phyloP scores from a whole-genome alignment of 768 basidiomycete species.

The Russula foetens region DNA sequence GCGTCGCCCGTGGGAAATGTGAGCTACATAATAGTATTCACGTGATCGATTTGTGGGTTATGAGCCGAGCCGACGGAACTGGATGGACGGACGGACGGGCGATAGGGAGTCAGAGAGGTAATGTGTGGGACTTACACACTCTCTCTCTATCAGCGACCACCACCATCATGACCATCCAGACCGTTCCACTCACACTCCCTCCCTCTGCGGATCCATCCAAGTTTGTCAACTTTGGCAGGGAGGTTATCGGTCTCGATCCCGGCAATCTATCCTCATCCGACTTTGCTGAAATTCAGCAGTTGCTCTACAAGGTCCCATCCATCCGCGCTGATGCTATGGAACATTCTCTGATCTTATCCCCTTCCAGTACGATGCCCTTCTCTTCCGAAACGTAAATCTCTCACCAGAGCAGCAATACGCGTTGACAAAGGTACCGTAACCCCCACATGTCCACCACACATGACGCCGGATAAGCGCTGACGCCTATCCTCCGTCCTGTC shows the following conservation, averaged over 20 bases:
- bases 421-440: conserved; percentile 69
- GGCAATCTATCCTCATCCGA: conserved; percentile 49
- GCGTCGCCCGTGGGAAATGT: not conserved
- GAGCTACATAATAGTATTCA: not conserved
- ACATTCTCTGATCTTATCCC: not conserved
- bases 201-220: conserved; percentile 58
- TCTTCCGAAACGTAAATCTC: conserved; percentile 63
- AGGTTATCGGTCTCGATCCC: conserved; percentile 69
- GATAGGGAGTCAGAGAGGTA: no score
- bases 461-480: not conserved
- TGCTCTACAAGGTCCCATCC: conserved; percentile 61
- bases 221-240: conserved; percentile 65
- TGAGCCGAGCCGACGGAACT: conserved; percentile 3
- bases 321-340: not conserved
- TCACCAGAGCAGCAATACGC: conserved; percentile 80
- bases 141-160: no score
- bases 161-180: conserved; percentile 56
- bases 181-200: conserved; percentile 60
- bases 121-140: no score
- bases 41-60: not conserved
- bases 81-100: no score
- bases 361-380: conserved; percentile 55
- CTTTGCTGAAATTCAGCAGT: conserved; percentile 58
- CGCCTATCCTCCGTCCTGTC: not conserved
- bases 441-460: not conserved